Evolutionary conservation across 2,329 filamentous ascomycete species (phyloP), one percentile per base, ranked within the genome.

Genomic region (Xenoacremonium recifei): DNA sequence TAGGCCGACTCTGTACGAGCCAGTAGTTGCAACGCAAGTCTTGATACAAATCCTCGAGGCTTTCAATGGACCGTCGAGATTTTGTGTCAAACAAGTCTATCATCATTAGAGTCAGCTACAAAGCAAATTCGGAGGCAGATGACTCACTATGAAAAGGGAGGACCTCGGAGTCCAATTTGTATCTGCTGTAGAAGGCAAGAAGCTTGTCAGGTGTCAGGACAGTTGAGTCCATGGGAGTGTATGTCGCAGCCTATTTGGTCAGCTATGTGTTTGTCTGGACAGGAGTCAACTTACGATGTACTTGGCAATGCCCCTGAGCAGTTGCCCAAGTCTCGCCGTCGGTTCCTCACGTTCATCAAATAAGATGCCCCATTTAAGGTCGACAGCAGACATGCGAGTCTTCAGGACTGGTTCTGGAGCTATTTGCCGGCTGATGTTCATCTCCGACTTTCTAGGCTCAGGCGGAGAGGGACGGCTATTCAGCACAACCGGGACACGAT

Each of bases 161-260:
- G 3, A 74, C 70, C 55, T 95, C 89, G 12, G 75, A 67, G 0
- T 78, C 66, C 2, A 90, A 62, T 37, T 74, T 75, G 44, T 85
- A 85, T 40, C 79, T 77, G 13, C 77, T 72, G 59, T 95, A 95
- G 52, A 91, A 88, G 35, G 76, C 73, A 12, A 79, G 74, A 70
- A 96, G 77, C 66, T 93, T 93, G 5, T 79, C 69, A 0, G 89
- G 89, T 0, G 85, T 80, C 25, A 95, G 75, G 31, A 93, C 86
- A 13, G 92, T 39, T 2, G 59, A 62, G 37, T 59, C 53, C 23
- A 40, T 45, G 4, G 62, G 61, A n/a, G 50, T 51, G 38, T 58
- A 65, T 21, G 64, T 60, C 4, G 53, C 39, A 41, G 64, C 62
- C 64, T 69, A 20, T 1, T 1, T 23, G 3, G n/a, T 46, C 20